phyloP scores from a whole-genome alignment of 768 basidiomycete genomes.

The Sarcomyxa edulis region DNA sequence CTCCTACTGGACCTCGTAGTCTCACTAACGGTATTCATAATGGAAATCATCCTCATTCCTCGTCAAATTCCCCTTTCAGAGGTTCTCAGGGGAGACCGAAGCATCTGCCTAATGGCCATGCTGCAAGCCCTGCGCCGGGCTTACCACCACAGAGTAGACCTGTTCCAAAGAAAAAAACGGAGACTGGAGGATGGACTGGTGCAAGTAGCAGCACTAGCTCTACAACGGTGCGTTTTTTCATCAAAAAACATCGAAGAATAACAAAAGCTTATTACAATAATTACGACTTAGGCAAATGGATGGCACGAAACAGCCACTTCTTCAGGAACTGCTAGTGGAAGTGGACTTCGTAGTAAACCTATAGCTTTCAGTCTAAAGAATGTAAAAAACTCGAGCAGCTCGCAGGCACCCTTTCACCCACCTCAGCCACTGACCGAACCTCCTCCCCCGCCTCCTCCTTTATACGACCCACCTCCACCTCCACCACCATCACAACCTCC shows the following conservation, averaged over 20 bases:
- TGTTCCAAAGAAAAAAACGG: conserved; percentile 13
- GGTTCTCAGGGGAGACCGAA: conserved; percentile 33
- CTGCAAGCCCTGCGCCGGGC: conserved; percentile 11
- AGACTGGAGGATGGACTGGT: conserved; percentile 5
- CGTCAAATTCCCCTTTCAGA: too few relatives aligned
- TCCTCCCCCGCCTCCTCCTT: conserved; percentile 21
- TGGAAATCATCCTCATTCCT: too few relatives aligned
- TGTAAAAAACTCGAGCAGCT: too few relatives aligned
- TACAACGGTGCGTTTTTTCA: conserved; percentile 5
- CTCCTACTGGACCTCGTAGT: conserved; percentile 65
- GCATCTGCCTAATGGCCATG: conserved; percentile 35
- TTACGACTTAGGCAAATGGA: conserved; percentile 23
- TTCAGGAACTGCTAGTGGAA: background rate
- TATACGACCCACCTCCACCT: conserved; percentile 18
- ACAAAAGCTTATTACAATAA: too few relatives aligned
- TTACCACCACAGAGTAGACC: conserved; percentile 18
- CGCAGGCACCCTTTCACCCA: conserved; percentile 6
- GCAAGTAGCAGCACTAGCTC: too few relatives aligned
- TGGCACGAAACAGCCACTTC: conserved; percentile 14
- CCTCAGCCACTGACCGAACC: conserved; percentile 1
- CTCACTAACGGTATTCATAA: conserved; percentile 34
- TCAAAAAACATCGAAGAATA: conserved; percentile 10
- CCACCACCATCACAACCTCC: conserved; percentile 21
- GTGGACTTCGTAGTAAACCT: background rate
- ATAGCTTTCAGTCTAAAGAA: too few relatives aligned